Conservation (phyloP, 1,284 basidiomycete species). For the Sporisorium graminicola region DNA sequence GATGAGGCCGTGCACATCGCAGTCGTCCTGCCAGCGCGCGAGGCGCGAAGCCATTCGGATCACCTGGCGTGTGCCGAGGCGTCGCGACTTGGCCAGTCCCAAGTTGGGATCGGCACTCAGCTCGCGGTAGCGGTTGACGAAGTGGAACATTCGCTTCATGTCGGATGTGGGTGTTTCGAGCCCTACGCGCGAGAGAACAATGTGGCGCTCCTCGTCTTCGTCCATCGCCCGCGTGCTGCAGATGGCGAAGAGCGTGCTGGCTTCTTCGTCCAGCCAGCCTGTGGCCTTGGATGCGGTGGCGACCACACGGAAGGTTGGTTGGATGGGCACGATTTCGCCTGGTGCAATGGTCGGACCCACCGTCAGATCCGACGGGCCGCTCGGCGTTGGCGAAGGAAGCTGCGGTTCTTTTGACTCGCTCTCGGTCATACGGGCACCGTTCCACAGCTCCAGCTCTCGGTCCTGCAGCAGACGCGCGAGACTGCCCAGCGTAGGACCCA, state of each 20-base stretch:
- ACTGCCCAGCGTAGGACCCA: slow-evolving; percentile 68
- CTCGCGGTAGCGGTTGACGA: slow-evolving; percentile 65
- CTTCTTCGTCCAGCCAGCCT: slow-evolving; percentile 70
- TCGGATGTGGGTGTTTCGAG: slow-evolving; percentile 20
- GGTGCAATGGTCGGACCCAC: slow-evolving; percentile 11
- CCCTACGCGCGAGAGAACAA: slow-evolving; percentile 51
- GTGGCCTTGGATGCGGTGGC: slow-evolving; percentile 65
- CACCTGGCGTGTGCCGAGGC: slow-evolving; percentile 69
- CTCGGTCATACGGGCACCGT: slow-evolving; percentile 59
- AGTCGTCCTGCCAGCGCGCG: slow-evolving; percentile 60
- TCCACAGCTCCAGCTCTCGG: slow-evolving; percentile 67
- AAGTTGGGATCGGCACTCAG: slow-evolving; percentile 61
- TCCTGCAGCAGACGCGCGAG: slow-evolving; percentile 65
- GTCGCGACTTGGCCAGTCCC: slow-evolving; percentile 65
- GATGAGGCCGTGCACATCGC: slow-evolving; percentile 63
- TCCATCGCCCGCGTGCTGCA: slow-evolving; percentile 69
- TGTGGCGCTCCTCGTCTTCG: slow-evolving; percentile 64
- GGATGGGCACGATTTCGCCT: slow-evolving; percentile 41
- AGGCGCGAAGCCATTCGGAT: slow-evolving; percentile 68
- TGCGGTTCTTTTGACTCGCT: background rate
- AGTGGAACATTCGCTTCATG: slow-evolving; percentile 60
- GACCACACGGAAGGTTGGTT: slow-evolving; percentile 67
- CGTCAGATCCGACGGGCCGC: background rate
- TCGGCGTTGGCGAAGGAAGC: background rate
- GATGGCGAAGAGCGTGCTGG: slow-evolving; percentile 66